A percentile compares a stretch with the other conserved stretches of the same genome.
These are phyloP conservation scores for Nannizzia gypsea DNA, from an alignment of 2,329 filamentous ascomycete genomes.

Conservation along the genomic window DNA sequence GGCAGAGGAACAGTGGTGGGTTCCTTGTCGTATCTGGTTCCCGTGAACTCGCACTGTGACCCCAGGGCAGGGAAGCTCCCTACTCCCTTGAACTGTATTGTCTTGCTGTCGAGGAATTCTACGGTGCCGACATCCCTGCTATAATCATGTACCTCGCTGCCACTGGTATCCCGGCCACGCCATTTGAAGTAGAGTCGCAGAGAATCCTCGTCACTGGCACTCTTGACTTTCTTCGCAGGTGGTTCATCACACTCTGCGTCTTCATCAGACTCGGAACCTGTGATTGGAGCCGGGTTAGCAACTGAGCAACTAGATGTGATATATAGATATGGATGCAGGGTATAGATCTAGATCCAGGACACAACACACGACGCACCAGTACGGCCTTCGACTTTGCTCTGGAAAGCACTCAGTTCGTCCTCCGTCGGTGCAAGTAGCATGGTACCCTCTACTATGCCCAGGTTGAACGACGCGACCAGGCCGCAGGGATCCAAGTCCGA, in stretches of 20 bases:
- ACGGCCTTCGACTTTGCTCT: background rate
- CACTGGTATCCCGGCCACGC: conserved; percentile 12
- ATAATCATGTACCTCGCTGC: conserved; percentile 8
- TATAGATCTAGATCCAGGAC: too few relatives aligned
- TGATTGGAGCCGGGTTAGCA: background rate
- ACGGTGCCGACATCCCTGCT: conserved; percentile 10
- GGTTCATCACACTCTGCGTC: conserved; percentile 9
- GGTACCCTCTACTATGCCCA: conserved; percentile 15
- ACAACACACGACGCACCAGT: background rate
- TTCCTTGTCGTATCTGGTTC: conserved; percentile 10
- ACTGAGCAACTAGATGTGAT: background rate
- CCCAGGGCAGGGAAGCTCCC: conserved; percentile 12
- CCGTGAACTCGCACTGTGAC: conserved; percentile 9
- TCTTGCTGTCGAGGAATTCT: conserved; percentile 11
- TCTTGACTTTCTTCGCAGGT: conserved; percentile 5
- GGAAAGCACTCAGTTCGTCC: conserved; percentile 5
- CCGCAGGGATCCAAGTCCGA: conserved; percentile 4
- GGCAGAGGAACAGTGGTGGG: conserved; percentile 3
- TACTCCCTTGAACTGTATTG: conserved; percentile 12
- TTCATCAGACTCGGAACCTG: background rate
- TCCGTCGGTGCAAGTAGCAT: conserved; percentile 13
- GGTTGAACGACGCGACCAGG: conserved; percentile 12
- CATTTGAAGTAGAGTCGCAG: conserved; percentile 13
- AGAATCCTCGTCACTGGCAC: background rate
- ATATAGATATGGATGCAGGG: background rate